Evolutionary conservation across 176 grass and related monocot species (phyloP).

Genomic region (Coix lacrymajobi): DNA sequence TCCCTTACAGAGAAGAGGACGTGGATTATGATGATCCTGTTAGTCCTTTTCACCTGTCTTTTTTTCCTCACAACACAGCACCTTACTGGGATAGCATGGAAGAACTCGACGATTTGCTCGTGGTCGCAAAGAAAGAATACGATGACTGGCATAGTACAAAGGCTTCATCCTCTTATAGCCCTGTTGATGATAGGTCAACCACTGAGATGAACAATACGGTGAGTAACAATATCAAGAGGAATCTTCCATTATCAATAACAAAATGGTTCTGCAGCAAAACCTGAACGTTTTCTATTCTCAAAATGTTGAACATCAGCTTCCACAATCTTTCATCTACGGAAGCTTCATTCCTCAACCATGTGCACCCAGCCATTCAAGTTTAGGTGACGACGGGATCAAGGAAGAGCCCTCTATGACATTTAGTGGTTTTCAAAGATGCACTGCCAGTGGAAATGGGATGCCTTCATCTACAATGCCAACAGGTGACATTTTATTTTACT

Average conservation of each 20-base stretch:
- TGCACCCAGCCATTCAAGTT: constrained; percentile 13
- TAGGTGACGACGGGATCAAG: neutral
- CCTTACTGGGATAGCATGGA: neutral
- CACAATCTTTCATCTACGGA: neutral
- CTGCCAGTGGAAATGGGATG: constrained; percentile 17
- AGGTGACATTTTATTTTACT: neutral
- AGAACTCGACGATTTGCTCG: neutral
- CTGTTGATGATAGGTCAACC: neutral
- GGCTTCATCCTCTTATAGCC: constrained; percentile 16
- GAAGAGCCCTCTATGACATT: constrained; percentile 14
- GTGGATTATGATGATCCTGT: neutral
- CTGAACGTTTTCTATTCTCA: neutral
- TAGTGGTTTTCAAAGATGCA: constrained; percentile 11
- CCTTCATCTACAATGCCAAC: constrained; percentile 13
- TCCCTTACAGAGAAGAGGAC: constrained; percentile 1
- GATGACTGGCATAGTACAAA: constrained; percentile 4
- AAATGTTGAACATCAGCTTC: neutral
- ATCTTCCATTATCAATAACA: constrained; percentile 4
- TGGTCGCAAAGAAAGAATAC: neutral
- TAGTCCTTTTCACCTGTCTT: neutral
- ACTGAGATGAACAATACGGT: neutral
- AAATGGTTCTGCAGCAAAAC: neutral
- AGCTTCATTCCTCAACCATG: constrained; percentile 15
- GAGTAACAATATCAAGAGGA: neutral
- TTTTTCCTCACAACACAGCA: neutral